Conservation (phyloP, 495 filamentous ascomycete genomes). For the Thermothielavioides terrestris region DNA sequence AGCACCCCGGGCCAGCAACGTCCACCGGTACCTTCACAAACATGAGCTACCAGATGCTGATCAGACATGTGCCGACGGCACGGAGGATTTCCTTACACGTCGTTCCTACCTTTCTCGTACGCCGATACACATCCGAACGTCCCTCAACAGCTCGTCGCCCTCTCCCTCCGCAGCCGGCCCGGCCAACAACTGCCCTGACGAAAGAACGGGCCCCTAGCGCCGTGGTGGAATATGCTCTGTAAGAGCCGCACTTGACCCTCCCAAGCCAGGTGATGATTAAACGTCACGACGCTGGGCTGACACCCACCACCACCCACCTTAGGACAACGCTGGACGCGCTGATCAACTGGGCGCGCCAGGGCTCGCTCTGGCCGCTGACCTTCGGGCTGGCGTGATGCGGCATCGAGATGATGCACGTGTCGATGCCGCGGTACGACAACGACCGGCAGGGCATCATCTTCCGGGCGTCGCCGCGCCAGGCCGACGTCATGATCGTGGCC, state of each 20-base stretch:
- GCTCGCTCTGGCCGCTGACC: conserved; percentile 96
- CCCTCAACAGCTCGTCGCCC: conserved; percentile 30
- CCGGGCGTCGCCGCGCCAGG: conserved; percentile 88
- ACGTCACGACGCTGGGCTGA: too few relatives aligned
- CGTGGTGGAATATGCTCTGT: conserved; percentile 94
- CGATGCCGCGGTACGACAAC: conserved; percentile 91
- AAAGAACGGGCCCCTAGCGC: conserved; percentile 89
- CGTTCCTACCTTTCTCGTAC: background rate
- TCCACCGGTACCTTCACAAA: too few relatives aligned
- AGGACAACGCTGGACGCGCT: conserved; percentile 63
- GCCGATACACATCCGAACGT: conserved; percentile 30
- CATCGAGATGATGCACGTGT: conserved; percentile 97
- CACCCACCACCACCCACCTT: background rate
- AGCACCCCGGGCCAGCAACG: too few relatives aligned
- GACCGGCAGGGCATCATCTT: conserved; percentile 95
- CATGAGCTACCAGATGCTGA: background rate
- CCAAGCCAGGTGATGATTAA: too few relatives aligned
- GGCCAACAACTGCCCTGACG: conserved; percentile 65
- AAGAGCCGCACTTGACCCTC: conserved; percentile 35
- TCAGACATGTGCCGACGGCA: background rate
- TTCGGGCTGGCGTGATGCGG: conserved; percentile 96
- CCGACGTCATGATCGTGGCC: conserved; percentile 96
- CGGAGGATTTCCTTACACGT: background rate
- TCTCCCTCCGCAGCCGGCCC: conserved; percentile 29
- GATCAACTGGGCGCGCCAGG: conserved; percentile 88